phyloP scores from a whole-genome alignment of 2,329 filamentous ascomycete species.

The Rhinocladiella mackenziei region DNA sequence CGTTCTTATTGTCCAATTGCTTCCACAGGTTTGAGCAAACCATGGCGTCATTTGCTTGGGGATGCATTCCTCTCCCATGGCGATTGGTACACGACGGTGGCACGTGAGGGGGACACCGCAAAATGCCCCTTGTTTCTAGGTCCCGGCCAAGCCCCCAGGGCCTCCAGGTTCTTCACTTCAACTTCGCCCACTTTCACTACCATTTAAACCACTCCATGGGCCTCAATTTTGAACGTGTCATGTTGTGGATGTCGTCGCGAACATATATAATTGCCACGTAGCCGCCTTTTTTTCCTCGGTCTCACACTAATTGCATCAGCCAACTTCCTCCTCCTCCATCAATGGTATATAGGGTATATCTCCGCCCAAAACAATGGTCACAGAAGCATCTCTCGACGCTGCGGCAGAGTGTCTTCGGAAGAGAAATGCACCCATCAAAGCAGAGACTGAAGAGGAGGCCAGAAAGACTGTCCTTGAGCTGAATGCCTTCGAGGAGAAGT shows the following conservation, averaged over 20 bases:
- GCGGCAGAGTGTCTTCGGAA: conserved; percentile 45
- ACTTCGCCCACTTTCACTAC: neutral
- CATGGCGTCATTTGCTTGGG: conserved; percentile 5
- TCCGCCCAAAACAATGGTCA: conserved; percentile 6
- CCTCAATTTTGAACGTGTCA: no score
- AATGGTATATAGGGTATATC: neutral
- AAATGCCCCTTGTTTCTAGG: neutral
- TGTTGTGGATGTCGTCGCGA: neutral
- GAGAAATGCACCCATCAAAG: conserved; percentile 40
- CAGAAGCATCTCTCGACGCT: conserved; percentile 13
- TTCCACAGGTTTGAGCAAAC: neutral
- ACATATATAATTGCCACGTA: no score
- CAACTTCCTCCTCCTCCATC: neutral
- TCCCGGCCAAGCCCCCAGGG: neutral
- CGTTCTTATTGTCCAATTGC: neutral
- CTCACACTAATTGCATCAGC: no score
- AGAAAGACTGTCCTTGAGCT: conserved; percentile 48
- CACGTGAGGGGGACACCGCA: neutral
- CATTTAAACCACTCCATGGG: neutral
- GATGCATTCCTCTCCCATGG: neutral
- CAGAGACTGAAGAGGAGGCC: conserved; percentile 38
- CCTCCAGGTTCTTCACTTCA: neutral
- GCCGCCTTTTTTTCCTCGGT: no score
- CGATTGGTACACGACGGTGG: neutral
- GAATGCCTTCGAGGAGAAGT: conserved; percentile 45